A percentile compares a stretch with the other conserved stretches of the same genome.
Conservation (phyloP, 2,329 filamentous ascomycete genomes). For the Dactylellina parvicollis region DNA sequence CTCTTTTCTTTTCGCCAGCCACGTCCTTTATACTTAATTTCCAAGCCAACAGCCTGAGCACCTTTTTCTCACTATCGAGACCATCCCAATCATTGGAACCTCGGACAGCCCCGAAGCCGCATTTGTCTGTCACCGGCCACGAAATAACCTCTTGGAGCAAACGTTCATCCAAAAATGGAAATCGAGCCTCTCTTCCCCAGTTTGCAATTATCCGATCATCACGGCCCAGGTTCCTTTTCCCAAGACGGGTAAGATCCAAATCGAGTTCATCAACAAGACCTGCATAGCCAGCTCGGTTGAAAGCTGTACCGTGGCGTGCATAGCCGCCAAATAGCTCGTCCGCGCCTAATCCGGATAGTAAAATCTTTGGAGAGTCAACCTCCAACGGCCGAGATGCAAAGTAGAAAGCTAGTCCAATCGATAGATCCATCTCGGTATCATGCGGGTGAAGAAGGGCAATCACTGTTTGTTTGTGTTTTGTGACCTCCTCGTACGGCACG, state of each 20-base stretch:
- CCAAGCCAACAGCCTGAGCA: slow-evolving; percentile 79
- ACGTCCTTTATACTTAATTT: slow-evolving; percentile 76
- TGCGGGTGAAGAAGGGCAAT: slow-evolving; percentile 86
- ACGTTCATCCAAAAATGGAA: slow-evolving; percentile 88
- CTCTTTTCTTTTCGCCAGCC: slow-evolving; percentile 89
- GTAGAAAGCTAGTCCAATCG: slow-evolving; percentile 91
- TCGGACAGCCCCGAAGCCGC: slow-evolving; percentile 73
- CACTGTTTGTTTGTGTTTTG: slow-evolving; percentile 74
- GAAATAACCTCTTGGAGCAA: slow-evolving; percentile 83
- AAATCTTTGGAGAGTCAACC: slow-evolving; percentile 68
- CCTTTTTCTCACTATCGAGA: slow-evolving; percentile 72
- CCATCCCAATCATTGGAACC: slow-evolving; percentile 56
- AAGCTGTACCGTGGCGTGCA: slow-evolving; percentile 81
- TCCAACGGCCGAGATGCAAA: slow-evolving; percentile 82
- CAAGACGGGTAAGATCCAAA: slow-evolving; percentile 84
- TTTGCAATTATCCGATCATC: slow-evolving; percentile 91
- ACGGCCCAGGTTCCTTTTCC: slow-evolving; percentile 91
- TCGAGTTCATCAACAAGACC: slow-evolving; percentile 83
- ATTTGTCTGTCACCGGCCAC: slow-evolving; percentile 82
- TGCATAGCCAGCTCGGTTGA: slow-evolving; percentile 71
- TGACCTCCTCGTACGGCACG: slow-evolving; percentile 79
- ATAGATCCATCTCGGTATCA: slow-evolving; percentile 98
- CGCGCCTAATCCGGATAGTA: slow-evolving; percentile 91
- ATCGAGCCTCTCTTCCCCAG: slow-evolving; percentile 88
- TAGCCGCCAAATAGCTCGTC: slow-evolving; percentile 98